Percentiles rank a stretch among this genome's conserved stretches.
Evolutionary conservation across 768 basidiomycete genomes (phyloP).

Genomic region (Panus rudis): DNA sequence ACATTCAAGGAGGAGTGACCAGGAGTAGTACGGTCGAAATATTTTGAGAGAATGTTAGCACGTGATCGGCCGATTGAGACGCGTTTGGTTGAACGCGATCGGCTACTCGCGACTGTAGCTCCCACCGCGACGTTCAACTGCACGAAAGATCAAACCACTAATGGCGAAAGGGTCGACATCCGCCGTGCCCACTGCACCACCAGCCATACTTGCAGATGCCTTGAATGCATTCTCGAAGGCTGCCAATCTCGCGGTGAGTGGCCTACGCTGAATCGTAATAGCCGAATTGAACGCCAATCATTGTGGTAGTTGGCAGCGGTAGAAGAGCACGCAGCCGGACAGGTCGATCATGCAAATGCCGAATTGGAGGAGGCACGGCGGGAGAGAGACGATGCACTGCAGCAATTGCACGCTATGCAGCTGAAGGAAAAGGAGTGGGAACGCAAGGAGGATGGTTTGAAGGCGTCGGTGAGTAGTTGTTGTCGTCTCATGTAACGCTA

Average conservation of each 20-base stretch:
- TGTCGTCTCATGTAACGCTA: constrained; percentile 4
- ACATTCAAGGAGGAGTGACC: too few species aligned
- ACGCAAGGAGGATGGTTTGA: constrained; percentile 31
- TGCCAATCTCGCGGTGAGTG: constrained; percentile 33
- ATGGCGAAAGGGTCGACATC: not conserved
- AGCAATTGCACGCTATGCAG: constrained; percentile 36
- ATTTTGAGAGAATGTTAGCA: not conserved
- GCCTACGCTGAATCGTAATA: constrained; percentile 4
- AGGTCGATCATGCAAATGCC: constrained; percentile 40
- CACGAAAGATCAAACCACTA: not conserved
- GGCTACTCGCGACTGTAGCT: too few species aligned
- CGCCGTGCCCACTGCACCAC: constrained; percentile 17
- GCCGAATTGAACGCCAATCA: constrained; percentile 4
- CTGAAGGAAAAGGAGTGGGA: constrained; percentile 44
- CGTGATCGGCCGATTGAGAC: not conserved
- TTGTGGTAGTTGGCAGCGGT: constrained; percentile 41
- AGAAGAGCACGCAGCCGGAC: constrained; percentile 48
- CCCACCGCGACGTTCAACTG: not conserved
- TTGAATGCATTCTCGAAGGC: constrained; percentile 34
- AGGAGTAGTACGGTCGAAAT: too few species aligned
- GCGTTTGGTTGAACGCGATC: not conserved
- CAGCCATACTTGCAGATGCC: constrained; percentile 34
- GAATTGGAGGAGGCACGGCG: constrained; percentile 41
- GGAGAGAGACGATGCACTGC: constrained; percentile 45
- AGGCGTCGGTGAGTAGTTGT: constrained; percentile 40